phyloP scores from a whole-genome alignment of 2,329 filamentous ascomycete species.

The Fusarium algeriense region DNA sequence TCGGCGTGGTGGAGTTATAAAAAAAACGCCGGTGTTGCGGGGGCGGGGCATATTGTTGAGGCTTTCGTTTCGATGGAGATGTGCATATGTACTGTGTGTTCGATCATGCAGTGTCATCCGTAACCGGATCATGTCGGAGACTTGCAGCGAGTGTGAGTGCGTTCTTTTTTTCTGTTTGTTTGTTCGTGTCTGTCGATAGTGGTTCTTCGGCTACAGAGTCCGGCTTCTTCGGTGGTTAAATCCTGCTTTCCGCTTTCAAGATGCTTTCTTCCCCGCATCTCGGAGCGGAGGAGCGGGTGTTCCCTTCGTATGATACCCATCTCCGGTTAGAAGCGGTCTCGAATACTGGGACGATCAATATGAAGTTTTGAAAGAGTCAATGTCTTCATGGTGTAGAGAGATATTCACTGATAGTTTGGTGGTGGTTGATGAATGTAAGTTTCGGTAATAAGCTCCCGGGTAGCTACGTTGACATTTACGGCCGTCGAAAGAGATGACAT shows the following conservation, averaged over 20 bases:
- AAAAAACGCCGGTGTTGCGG: slow-evolving; percentile 33
- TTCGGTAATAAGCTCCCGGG: neutral
- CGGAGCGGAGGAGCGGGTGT: slow-evolving; percentile 35
- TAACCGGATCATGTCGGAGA: slow-evolving; percentile 34
- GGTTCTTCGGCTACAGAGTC: slow-evolving; percentile 17
- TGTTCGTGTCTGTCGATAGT: neutral
- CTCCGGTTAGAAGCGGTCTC: slow-evolving; percentile 20
- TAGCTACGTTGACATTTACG: neutral
- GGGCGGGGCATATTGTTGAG: slow-evolving; percentile 33
- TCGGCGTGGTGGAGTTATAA: slow-evolving; percentile 34
- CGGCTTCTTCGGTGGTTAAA: slow-evolving; percentile 12
- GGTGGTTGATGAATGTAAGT: neutral
- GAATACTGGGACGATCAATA: neutral
- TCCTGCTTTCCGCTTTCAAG: slow-evolving; percentile 11
- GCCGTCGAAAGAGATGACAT: neutral
- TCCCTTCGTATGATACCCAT: slow-evolving; percentile 20
- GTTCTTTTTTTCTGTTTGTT: neutral
- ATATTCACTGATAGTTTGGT: neutral
- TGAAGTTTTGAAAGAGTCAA: neutral
- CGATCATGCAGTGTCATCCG: slow-evolving; percentile 32
- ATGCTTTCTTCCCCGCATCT: slow-evolving; percentile 30
- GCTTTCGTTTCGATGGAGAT: slow-evolving; percentile 6
- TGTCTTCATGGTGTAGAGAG: neutral
- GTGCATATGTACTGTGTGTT: slow-evolving; percentile 24
- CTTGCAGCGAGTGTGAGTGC: neutral